Evolutionary conservation across 1,284 basidiomycete genomes (phyloP), one percentile per base, ranked within the genome.

Genomic region (Trichosporon faecale): DNA sequence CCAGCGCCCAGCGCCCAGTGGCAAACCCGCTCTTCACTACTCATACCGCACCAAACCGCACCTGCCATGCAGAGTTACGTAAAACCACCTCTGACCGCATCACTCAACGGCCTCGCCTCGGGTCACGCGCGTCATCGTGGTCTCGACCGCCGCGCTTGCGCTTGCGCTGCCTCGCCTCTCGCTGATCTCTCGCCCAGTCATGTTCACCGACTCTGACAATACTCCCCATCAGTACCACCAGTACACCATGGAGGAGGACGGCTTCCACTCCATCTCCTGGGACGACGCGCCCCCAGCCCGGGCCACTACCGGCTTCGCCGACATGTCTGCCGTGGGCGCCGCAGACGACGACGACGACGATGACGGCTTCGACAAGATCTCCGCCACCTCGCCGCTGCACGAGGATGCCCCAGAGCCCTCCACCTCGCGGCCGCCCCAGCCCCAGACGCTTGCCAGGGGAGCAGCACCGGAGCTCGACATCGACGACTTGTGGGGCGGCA

Each of bases 401-500:
- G 64, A 46, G 23, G 72, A 70, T 7, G 21, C 25, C n/a, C 60
- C 70, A n/a, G 66, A 64, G 27, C 33, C 70, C 40, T 71, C 65
- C 23, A 35, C 70, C 55, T 27, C 63, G 12, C 46, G 25, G 5
- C 64, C 40, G 52, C 66, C 23, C 29, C 57, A 61, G 44, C 65
- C 23, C 29, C 57, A 33, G 29, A 8, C 29, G 29, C 27, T 18
- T 44, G 18, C 35, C 35, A 11, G 57, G 29, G 57, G 57, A 31
- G 57, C 57, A 18, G 57, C 57, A 12, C 60, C 31, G 55, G 61
- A 57, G 61, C 29, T 69, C 70, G 33, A 55, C 70, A 69, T 64
- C 33, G 70, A 69, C 55, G 74, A 66, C 18, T 72, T 92, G 81
- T 95, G 93, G 93, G 91, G 92, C 78, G 93, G 93, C 6, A 73